Percentiles rank a stretch among this genome's conserved stretches.
These are phyloP conservation scores for Backusella luteola DNA, from an alignment of 192 early-diverging fungal species.

Conservation along the genomic window DNA sequence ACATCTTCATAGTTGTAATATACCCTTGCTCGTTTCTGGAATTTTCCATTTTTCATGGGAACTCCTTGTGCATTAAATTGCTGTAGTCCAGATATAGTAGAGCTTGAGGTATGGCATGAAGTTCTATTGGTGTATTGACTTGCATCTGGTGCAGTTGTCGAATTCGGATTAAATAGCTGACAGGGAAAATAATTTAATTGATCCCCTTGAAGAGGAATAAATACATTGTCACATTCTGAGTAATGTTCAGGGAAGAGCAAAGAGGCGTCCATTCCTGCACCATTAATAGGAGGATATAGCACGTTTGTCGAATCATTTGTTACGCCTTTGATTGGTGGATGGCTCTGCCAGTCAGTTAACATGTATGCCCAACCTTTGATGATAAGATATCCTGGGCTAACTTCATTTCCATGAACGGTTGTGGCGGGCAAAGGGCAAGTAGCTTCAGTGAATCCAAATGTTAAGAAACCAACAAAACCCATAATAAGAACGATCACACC, in stretches of 20 bases:
- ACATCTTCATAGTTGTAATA: slow-evolving; percentile 60
- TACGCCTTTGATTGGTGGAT: slow-evolving; percentile 22
- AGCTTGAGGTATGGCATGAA: slow-evolving; percentile 49
- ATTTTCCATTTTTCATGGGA: slow-evolving; percentile 16
- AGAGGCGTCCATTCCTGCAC: slow-evolving; percentile 68
- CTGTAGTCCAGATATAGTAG: slow-evolving; percentile 21
- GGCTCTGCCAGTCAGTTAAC: slow-evolving; percentile 36
- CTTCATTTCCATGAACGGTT: slow-evolving; percentile 37
- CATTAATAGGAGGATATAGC: slow-evolving; percentile 50
- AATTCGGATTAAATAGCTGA: slow-evolving; percentile 35
- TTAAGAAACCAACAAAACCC: slow-evolving; percentile 75
- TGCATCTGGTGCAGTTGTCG: slow-evolving; percentile 42
- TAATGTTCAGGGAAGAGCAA: slow-evolving; percentile 51
- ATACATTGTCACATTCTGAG: slow-evolving; percentile 9
- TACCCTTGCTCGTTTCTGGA: slow-evolving; percentile 35
- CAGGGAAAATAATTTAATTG: slow-evolving; percentile 30
- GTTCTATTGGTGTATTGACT: slow-evolving; percentile 53
- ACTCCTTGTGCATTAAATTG: slow-evolving; percentile 12
- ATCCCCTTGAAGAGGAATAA: slow-evolving; percentile 9
- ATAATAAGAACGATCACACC: slow-evolving; percentile 76
- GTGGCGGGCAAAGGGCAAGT: slow-evolving; percentile 40
- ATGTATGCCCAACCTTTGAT: slow-evolving; percentile 68
- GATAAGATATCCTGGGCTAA: slow-evolving; percentile 43
- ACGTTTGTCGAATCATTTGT: slow-evolving; percentile 42
- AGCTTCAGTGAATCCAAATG: slow-evolving; percentile 76